phyloP scores from a whole-genome alignment of 352 stramenopile species.

The Phytophthora cryptogea region DNA sequence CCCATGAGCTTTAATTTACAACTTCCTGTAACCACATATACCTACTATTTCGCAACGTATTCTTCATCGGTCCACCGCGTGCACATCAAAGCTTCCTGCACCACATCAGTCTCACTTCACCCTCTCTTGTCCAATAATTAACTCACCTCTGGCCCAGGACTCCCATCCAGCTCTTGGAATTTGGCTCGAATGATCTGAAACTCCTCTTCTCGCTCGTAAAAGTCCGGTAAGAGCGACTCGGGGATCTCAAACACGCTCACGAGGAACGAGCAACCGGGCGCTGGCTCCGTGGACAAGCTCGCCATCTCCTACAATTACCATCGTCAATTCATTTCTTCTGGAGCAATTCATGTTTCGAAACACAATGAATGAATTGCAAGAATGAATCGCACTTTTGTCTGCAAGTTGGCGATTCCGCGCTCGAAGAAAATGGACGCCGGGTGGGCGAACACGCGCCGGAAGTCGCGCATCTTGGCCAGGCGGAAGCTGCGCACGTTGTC shows the following conservation, averaged over 20 bases:
- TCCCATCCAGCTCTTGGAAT: conserved; percentile 69
- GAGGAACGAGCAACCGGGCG: conserved; percentile 58
- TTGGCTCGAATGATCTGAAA: conserved; percentile 85
- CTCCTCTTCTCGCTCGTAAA: conserved; percentile 88
- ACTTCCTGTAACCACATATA: background rate
- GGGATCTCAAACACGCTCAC: conserved; percentile 79
- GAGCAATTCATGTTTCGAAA: background rate
- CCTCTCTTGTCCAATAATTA: background rate
- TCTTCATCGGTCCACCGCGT: conserved; percentile 86
- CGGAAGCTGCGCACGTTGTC: conserved; percentile 88
- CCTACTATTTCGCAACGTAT: conserved; percentile 69
- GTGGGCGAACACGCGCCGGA: conserved; percentile 91
- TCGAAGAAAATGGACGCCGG: conserved; percentile 94
- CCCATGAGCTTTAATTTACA: background rate
- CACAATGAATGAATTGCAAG: background rate
- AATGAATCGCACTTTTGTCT: conserved; percentile 62
- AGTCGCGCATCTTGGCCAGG: conserved; percentile 80
- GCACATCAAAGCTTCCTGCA: conserved; percentile 78
- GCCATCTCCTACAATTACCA: conserved; percentile 76
- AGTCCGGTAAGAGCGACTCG: conserved; percentile 53
- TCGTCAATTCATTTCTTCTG: conserved; percentile 1
- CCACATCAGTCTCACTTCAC: background rate
- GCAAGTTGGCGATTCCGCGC: conserved; percentile 84
- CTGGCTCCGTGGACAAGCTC: conserved; percentile 80
- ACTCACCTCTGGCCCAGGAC: conserved; percentile 33